Conservation (phyloP, 768 basidiomycete species). For the Melanogaster broomeanus region DNA sequence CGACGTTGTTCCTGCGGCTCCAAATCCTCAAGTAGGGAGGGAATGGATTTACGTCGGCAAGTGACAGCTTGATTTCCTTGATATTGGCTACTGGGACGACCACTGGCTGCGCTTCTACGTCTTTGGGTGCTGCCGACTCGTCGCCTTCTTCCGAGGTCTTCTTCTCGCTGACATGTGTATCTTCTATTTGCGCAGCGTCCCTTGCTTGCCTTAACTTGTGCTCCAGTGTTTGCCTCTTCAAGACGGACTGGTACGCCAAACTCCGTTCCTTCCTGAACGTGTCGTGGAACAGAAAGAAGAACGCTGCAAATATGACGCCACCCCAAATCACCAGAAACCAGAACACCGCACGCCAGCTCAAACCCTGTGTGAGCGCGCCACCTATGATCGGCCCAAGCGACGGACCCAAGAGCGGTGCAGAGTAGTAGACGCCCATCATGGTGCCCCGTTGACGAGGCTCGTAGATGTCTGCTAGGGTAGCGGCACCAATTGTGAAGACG, state of each 20-base stretch:
- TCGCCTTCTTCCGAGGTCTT: no score
- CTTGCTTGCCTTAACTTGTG: conserved; percentile 11
- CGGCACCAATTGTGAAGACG: conserved; percentile 67
- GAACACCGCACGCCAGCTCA: conserved; percentile 83
- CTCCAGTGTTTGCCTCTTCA: conserved; percentile 44
- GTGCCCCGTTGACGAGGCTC: conserved; percentile 78
- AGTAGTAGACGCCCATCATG: conserved; percentile 83
- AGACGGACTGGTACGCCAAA: conserved; percentile 69
- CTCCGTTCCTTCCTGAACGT: conserved; percentile 85
- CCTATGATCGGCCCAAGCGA: conserved; percentile 71
- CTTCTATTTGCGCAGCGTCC: no score
- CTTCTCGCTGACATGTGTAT: background rate
- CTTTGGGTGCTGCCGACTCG: conserved; percentile 10
- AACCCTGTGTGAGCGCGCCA: conserved; percentile 62
- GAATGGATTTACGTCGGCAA: conserved; percentile 74
- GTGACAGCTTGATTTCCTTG: conserved; percentile 49
- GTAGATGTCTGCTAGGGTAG: conserved; percentile 78
- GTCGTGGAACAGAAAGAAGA: conserved; percentile 72
- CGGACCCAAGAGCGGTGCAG: conserved; percentile 74
- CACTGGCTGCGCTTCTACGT: conserved; percentile 19
- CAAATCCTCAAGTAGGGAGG: conserved; percentile 61
- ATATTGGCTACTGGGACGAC: conserved; percentile 5
- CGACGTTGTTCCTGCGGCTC: conserved; percentile 64
- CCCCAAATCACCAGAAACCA: conserved; percentile 75
- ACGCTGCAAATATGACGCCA: conserved; percentile 52